These are phyloP conservation scores for Neonectria coccinea DNA, from an alignment of 2,329 filamentous ascomycete genomes.

Conservation along the genomic window DNA sequence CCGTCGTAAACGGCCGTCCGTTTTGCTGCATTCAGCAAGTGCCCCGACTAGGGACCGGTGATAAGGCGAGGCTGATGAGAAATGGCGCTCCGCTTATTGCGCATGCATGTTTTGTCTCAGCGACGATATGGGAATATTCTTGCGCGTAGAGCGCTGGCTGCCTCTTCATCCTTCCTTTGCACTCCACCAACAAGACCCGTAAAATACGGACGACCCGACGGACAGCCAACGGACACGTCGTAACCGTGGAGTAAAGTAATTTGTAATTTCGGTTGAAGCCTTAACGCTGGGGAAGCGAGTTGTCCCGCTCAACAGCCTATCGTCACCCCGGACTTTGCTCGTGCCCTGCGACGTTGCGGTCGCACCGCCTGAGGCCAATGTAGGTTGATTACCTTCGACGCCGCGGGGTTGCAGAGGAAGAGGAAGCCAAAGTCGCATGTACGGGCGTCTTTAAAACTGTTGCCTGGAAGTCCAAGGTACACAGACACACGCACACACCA, in stretches of 20 bases:
- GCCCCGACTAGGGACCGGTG: background rate
- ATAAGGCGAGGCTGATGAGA: background rate
- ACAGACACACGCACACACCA: background rate
- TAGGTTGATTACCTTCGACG: background rate
- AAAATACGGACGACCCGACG: background rate
- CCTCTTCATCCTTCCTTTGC: no score
- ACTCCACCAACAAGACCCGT: background rate
- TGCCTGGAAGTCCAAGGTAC: background rate
- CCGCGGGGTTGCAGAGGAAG: background rate
- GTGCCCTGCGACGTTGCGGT: background rate
- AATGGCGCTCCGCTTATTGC: background rate
- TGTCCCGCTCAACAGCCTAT: background rate
- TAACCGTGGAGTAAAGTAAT: background rate
- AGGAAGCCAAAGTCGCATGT: no score
- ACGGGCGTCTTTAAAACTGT: background rate
- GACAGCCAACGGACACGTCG: background rate
- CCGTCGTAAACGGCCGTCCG: background rate
- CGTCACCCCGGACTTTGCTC: background rate
- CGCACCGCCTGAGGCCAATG: background rate
- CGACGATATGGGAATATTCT: background rate
- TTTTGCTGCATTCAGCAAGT: background rate
- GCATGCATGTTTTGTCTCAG: background rate
- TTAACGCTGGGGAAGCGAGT: background rate
- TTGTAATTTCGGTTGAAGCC: background rate
- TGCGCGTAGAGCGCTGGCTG: background rate